Evolutionary conservation across 2,329 filamentous ascomycete species (phyloP), one percentile per base, ranked within the genome.

Genomic region (Penicillium sp.): DNA sequence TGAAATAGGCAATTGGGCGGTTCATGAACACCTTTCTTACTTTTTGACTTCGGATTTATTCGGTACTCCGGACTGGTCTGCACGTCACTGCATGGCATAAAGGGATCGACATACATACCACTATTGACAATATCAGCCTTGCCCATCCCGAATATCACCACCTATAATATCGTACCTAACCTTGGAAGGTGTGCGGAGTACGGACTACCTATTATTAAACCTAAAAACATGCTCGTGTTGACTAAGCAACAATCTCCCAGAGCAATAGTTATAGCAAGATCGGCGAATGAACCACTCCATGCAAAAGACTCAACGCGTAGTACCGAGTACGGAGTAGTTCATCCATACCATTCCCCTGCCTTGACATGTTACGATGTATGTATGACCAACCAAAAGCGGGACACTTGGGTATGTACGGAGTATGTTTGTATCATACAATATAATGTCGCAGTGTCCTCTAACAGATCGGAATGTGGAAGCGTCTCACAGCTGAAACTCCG

Each of bases 1-100:
- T 44, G 11, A 29, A 55, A 45, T 38, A 52, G 53, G 53, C 26
- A 55, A 55, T 32, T 4, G 16, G 8, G 26, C 39, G 52, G 50
- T 29, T 46, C 43, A 29, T 31, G 40, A 46, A 47, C 26, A 10
- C 31, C 35, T 35, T 11, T 14, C 10, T 50, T 42, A 13, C 18
- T n/a, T 43, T 43, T 26, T 43, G 20, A 18, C 29, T 43, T 32
- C 6, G 14, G 35, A 5, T 11, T 38, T 22, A 29, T 37, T 32
- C 7, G 22, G 7, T 49, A 49, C n/a, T 35, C 31, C 35, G 18
- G 34, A n/a, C 18, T 46, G 35, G 48, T 50, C 49, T 51, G 39
- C 48, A 29, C 50, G 26, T 53, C 42, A 46, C 31, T 53, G 35
- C 43, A 53, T 32, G 43, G 18, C 32, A 46, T 53, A 26, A 16